Percentiles rank a stretch among this genome's conserved stretches.
Conservation (phyloP, 169 alveolate genomes). For the Babesia caballi region DNA sequence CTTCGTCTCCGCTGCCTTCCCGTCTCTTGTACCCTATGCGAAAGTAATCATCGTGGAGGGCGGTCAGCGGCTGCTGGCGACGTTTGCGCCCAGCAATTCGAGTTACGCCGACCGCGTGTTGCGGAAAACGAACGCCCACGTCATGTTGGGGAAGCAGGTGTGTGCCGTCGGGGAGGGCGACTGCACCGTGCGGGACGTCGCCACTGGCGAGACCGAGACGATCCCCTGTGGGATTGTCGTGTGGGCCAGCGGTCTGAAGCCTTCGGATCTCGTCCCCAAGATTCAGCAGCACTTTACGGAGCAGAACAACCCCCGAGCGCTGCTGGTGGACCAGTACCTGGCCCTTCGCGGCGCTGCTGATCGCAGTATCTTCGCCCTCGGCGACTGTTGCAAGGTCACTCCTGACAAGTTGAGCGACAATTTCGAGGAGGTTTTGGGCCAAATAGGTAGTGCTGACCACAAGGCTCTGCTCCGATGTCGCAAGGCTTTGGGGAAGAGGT, state of each 20-base stretch:
- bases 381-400: slow-evolving; percentile 70
- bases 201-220: slow-evolving; percentile 58
- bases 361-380: slow-evolving; percentile 67
- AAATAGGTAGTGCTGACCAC: slow-evolving; percentile 20
- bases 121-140: slow-evolving; percentile 51
- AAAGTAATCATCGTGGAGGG: slow-evolving; percentile 73
- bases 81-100: slow-evolving; percentile 64
- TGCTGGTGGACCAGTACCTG: slow-evolving; percentile 67
- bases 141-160: slow-evolving; percentile 62
- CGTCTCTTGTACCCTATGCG: slow-evolving; percentile 44
- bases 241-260: slow-evolving; percentile 79
- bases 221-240: slow-evolving; percentile 69
- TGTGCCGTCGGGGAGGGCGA: slow-evolving; percentile 57
- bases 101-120: slow-evolving; percentile 54
- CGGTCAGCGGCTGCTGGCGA: slow-evolving; percentile 69
- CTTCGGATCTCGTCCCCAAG: slow-evolving; percentile 41
- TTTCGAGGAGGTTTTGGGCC: slow-evolving; percentile 31
- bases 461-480: slow-evolving; percentile 42
- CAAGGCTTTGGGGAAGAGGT: slow-evolving; percentile 19
- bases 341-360: slow-evolving; percentile 57
- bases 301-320: slow-evolving; percentile 59
- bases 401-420: slow-evolving; percentile 64
- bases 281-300: slow-evolving; percentile 15
- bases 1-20: slow-evolving; percentile 41
- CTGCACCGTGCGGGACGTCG: slow-evolving; percentile 50